Conservation (phyloP, 1,139 yeast genomes). For the Nakaseomyces sp. region DNA sequence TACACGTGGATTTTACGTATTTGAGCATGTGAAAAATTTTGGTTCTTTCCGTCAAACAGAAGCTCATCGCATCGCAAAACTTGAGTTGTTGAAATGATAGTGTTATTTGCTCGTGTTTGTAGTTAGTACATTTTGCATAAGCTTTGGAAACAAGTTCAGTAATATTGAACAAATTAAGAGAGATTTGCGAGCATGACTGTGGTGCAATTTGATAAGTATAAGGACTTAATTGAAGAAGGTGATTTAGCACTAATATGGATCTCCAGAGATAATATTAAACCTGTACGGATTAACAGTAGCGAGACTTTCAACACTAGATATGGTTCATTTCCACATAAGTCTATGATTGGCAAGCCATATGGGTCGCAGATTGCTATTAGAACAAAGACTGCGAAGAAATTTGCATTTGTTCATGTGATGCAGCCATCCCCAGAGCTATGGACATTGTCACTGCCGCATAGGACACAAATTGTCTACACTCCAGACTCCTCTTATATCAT, state of each 20-base stretch:
- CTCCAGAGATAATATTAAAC: constrained; percentile 70
- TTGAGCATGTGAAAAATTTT: not conserved
- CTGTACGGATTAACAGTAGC: constrained; percentile 53
- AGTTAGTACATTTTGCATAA: no score
- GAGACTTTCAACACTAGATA: constrained; percentile 70
- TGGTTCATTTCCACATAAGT: constrained; percentile 76
- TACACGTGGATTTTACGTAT: not conserved
- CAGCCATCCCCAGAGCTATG: constrained; percentile 94
- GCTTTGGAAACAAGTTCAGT: no score
- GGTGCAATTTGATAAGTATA: constrained; percentile 16
- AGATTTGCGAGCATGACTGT: constrained; percentile 12
- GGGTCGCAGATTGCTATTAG: constrained; percentile 80
- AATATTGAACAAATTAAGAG: not conserved
- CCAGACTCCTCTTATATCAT: constrained; percentile 89
- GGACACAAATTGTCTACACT: constrained; percentile 95
- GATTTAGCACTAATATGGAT: constrained; percentile 82
- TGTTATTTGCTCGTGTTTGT: no score
- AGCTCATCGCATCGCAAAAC: no score
- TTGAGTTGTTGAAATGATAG: no score
- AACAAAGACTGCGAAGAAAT: constrained; percentile 43
- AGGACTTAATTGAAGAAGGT: constrained; percentile 57
- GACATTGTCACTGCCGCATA: constrained; percentile 89
- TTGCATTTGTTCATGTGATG: constrained; percentile 79
- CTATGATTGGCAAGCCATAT: constrained; percentile 71
- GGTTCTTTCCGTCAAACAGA: not conserved